Evolutionary conservation across 345 rosid genomes (phyloP).

Genomic region (Gossypium arboreum): DNA sequence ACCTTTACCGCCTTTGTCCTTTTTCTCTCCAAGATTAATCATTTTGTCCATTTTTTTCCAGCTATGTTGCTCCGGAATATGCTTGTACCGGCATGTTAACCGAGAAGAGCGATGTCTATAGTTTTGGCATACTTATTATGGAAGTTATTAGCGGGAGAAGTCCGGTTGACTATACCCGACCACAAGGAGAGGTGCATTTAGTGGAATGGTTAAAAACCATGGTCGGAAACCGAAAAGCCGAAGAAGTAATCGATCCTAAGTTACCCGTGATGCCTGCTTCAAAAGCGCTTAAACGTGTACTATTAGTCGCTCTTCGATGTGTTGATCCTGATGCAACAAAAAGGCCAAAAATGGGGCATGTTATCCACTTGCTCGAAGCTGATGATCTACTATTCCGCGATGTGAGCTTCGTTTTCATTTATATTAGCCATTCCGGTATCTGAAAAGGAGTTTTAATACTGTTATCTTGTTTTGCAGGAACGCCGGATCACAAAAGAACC

Average conservation of each 20-base stretch:
- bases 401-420: background rate
- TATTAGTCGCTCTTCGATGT: background rate
- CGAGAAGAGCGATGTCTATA: conserved; percentile 88
- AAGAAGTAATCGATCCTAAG: conserved; percentile 3
- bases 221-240: background rate
- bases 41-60: conserved; percentile 20
- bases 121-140: conserved; percentile 79
- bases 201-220: conserved; percentile 8
- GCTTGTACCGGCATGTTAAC: conserved; percentile 95
- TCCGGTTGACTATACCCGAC: conserved; percentile 84
- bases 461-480: background rate
- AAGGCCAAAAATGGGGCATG: conserved; percentile 4
- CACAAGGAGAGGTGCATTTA: conserved; percentile 46
- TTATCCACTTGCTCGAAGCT: background rate
- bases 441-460: background rate
- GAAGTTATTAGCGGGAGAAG: conserved; percentile 32
- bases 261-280: background rate
- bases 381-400: conserved; percentile 1
- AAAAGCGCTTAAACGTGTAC: background rate
- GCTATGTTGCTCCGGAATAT: conserved; percentile 95
- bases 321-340: conserved; percentile 1
- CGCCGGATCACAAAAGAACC: background rate
- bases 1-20: too few species aligned
- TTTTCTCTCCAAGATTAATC: background rate
- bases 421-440: background rate